Evolutionary conservation across 306 rosid species (phyloP).

Genomic region (Hylodesmum podocarpum): DNA sequence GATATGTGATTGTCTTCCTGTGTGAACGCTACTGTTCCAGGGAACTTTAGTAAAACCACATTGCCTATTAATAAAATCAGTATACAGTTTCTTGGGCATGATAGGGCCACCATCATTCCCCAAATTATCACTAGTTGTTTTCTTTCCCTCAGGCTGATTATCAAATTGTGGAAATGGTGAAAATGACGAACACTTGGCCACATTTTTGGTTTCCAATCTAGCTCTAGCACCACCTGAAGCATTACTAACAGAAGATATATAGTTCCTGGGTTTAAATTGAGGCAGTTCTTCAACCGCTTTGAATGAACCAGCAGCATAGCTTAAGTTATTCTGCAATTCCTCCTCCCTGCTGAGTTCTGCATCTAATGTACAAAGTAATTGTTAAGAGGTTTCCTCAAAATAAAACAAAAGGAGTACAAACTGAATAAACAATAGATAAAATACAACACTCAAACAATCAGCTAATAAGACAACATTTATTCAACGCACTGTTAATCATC

Average conservation of each 20-base stretch:
- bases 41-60: slow-evolving; percentile 29
- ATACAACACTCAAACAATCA: slow-evolving; percentile 15
- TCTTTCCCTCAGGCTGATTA: slow-evolving; percentile 17
- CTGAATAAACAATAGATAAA: slow-evolving; percentile 4
- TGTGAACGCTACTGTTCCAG: slow-evolving; percentile 25
- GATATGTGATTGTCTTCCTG: slow-evolving; percentile 40
- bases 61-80: slow-evolving; percentile 36
- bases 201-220: slow-evolving; percentile 29
- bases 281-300: slow-evolving; percentile 34
- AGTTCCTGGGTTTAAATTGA: slow-evolving; percentile 39
- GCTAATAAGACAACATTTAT: slow-evolving; percentile 22
- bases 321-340: slow-evolving; percentile 29
- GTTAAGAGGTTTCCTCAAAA: slow-evolving; percentile 25
- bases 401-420: slow-evolving; percentile 13
- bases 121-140: slow-evolving; percentile 29
- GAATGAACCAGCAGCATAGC: slow-evolving; percentile 33
- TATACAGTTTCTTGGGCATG: slow-evolving; percentile 34
- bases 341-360: slow-evolving; percentile 42
- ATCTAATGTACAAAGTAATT: slow-evolving; percentile 24
- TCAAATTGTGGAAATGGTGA: slow-evolving; percentile 35
- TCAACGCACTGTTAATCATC: slow-evolving; percentile 52
- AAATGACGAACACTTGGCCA: slow-evolving; percentile 36
- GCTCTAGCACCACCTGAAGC: slow-evolving; percentile 31
- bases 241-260: slow-evolving; percentile 36
- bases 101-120: slow-evolving; percentile 18